Percentiles rank a stretch among this genome's conserved stretches.
Conservation (phyloP, 495 filamentous ascomycete species). For the Hypoxylon fragiforme region DNA sequence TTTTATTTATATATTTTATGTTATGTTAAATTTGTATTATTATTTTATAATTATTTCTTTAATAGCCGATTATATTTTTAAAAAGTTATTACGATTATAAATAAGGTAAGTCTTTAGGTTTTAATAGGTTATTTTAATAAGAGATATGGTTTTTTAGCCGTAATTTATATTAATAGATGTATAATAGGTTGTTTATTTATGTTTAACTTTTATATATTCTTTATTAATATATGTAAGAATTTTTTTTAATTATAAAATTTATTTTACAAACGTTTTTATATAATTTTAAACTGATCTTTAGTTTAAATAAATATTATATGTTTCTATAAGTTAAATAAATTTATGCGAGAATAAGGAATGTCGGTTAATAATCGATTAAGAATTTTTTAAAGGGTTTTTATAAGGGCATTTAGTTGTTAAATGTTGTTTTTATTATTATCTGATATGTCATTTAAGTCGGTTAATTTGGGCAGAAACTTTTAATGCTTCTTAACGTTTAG, state of each 20-base stretch:
- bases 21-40: background rate
- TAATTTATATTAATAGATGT: background rate
- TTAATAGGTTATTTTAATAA: background rate
- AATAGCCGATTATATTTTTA: background rate
- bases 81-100: background rate
- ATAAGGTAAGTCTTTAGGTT: no score
- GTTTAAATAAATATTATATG: background rate
- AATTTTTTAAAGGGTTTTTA: background rate
- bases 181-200: no score
- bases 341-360: background rate
- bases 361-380: background rate
- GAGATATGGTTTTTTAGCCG: no score
- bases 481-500: background rate
- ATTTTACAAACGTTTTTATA: background rate
- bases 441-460: background rate
- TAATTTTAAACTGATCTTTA: background rate
- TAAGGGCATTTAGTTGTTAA: background rate
- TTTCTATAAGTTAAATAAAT: background rate
- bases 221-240: background rate
- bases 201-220: no score
- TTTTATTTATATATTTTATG: background rate
- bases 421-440: background rate
- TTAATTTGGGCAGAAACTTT: background rate
- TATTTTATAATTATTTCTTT: background rate
- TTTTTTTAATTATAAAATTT: background rate